Conservation (phyloP, 2,329 filamentous ascomycete genomes). For the Pestalotiopsis sp. region DNA sequence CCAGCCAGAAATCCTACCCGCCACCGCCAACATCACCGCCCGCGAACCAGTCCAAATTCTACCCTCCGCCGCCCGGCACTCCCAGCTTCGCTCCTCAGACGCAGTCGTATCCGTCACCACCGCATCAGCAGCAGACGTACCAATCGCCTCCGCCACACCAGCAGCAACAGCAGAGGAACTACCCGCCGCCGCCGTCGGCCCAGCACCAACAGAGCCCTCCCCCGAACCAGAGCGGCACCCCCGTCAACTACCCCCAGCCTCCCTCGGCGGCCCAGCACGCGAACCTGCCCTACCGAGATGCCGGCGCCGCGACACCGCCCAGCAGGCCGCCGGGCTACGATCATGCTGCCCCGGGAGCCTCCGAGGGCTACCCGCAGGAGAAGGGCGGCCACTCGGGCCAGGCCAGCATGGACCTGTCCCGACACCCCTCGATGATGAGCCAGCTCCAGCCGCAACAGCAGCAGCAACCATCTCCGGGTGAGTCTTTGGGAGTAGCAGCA, state of each 20-base stretch:
- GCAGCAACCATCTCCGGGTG: neutral
- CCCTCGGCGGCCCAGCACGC: slow-evolving; percentile 26
- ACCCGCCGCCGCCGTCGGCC: slow-evolving; percentile 25
- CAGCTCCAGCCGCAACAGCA: neutral
- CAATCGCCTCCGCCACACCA: slow-evolving; percentile 23
- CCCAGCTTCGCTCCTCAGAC: slow-evolving; percentile 31
- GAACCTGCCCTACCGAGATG: slow-evolving; percentile 34
- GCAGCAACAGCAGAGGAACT: slow-evolving; percentile 23
- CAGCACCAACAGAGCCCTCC: slow-evolving; percentile 28
- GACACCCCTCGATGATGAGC: slow-evolving; percentile 15
- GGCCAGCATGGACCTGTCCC: slow-evolving; percentile 16
- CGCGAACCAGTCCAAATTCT: slow-evolving; percentile 45
- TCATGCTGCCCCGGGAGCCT: slow-evolving; percentile 19
- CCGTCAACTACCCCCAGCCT: slow-evolving; percentile 36
- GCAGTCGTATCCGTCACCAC: slow-evolving; percentile 34
- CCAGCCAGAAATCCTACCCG: slow-evolving; percentile 42
- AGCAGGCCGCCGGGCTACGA: slow-evolving; percentile 25
- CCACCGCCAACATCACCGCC: slow-evolving; percentile 49
- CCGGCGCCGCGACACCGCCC: slow-evolving; percentile 30
- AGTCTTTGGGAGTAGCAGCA: slow-evolving; percentile 22
- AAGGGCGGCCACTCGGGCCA: slow-evolving; percentile 21
- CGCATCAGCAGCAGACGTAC: slow-evolving; percentile 30
- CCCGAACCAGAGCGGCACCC: slow-evolving; percentile 21
- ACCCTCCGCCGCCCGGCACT: slow-evolving; percentile 40
- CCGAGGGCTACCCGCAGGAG: slow-evolving; percentile 32